phyloP scores from a whole-genome alignment of 441 rosid species.

The Gossypium davidsonii region DNA sequence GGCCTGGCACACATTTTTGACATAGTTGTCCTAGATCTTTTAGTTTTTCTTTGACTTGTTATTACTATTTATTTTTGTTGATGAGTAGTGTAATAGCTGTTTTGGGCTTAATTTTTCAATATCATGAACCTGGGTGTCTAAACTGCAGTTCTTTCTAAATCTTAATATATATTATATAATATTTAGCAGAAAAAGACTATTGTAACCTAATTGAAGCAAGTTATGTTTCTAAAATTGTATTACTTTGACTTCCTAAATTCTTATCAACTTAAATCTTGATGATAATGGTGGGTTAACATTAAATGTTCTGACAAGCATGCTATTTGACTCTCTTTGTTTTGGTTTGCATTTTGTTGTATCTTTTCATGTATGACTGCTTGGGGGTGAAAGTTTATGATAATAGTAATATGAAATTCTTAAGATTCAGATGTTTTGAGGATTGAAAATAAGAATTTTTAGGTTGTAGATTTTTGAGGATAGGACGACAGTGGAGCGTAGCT shows the following conservation, averaged over 20 bases:
- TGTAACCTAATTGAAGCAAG: neutral
- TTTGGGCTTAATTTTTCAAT: neutral
- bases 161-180: neutral
- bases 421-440: neutral
- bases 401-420: neutral
- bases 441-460: neutral
- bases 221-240: neutral
- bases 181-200: neutral
- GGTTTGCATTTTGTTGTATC: neutral
- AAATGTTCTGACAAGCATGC: neutral
- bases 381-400: neutral
- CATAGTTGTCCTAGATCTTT: neutral
- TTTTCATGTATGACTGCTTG: neutral
- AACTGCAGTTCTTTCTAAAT: neutral
- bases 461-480: neutral
- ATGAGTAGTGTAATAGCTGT: neutral
- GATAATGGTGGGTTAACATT: neutral
- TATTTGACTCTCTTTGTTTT: neutral
- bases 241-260: neutral
- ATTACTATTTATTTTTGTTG: neutral
- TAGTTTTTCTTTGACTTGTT: neutral
- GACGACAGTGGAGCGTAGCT: neutral
- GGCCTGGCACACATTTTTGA: neutral
- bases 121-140: neutral
- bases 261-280: neutral